phyloP scores from a whole-genome alignment of 352 stramenopile species.

The Pythium folliculosum region DNA sequence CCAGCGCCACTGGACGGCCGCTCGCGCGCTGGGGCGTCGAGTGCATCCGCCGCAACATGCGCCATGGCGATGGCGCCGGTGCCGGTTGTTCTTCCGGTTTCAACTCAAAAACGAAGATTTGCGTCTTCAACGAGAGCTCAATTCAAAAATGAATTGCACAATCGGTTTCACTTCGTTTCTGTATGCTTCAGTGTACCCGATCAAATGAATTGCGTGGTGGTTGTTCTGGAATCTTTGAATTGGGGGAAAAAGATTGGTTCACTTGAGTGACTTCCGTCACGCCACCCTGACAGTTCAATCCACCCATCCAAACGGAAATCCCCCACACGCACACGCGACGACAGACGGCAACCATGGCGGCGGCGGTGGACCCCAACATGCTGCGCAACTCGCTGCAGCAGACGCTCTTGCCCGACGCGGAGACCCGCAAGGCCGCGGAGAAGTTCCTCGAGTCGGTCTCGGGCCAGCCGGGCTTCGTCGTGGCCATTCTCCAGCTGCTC shows the following conservation, averaged over 20 bases:
- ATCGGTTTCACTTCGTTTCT: neutral
- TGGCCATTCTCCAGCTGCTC: slow-evolving; percentile 74
- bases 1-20: neutral
- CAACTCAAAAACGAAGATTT: neutral
- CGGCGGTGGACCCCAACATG: slow-evolving; percentile 52
- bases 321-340: too few relatives aligned
- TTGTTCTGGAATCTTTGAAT: slow-evolving; percentile 12
- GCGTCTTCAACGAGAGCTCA: slow-evolving; percentile 12
- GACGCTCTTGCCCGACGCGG: slow-evolving; percentile 73
- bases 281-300: slow-evolving; percentile 8
- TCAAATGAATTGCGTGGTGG: slow-evolving; percentile 7
- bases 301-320: slow-evolving; percentile 4
- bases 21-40: neutral
- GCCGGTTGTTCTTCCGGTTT: neutral
- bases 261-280: slow-evolving; percentile 21
- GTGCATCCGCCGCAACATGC: neutral
- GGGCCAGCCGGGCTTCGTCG: slow-evolving; percentile 66
- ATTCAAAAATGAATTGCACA: slow-evolving; percentile 19
- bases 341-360: slow-evolving; percentile 39
- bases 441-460: slow-evolving; percentile 63
- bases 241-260: slow-evolving; percentile 6
- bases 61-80: slow-evolving; percentile 4
- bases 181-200: too few relatives aligned
- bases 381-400: slow-evolving; percentile 75
- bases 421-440: slow-evolving; percentile 73